Evolutionary conservation across 768 basidiomycete species (phyloP).

Genomic region (Lactarius evosmus): DNA sequence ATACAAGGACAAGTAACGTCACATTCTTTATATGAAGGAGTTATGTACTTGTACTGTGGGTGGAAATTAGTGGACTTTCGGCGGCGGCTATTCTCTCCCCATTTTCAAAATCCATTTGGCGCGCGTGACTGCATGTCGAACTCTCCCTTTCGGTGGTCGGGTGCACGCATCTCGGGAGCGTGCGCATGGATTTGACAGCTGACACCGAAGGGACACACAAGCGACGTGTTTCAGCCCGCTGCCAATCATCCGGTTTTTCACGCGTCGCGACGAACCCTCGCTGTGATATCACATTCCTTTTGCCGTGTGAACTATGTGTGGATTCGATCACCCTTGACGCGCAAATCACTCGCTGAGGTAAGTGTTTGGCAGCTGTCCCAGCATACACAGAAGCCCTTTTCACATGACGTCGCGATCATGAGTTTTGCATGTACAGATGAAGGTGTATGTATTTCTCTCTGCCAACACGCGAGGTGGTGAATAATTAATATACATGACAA

Average conservation of each 20-base stretch:
- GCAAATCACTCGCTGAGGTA: conserved; percentile 1
- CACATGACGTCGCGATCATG: conserved; percentile 14
- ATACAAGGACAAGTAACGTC: conserved; percentile 7
- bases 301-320: conserved; percentile 2
- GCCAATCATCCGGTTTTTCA: conserved; percentile 4
- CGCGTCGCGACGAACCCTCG: conserved; percentile 7
- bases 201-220: conserved; percentile 4
- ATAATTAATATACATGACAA: conserved; percentile 27
- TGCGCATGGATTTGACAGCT: conserved; percentile 6
- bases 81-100: not conserved
- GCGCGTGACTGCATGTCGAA: not conserved
- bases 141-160: not conserved
- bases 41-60: too few relatives aligned
- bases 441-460: conserved; percentile 17
- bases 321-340: not conserved
- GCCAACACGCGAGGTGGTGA: conserved; percentile 14
- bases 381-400: not conserved
- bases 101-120: not conserved
- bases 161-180: not conserved
- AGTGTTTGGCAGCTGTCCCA: not conserved
- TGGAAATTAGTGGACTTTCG: conserved; percentile 3
- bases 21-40: not conserved
- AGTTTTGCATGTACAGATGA: conserved; percentile 16
- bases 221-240: conserved; percentile 11
- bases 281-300: conserved; percentile 4